A percentile compares a stretch with the other conserved stretches of the same genome.
Conservation (phyloP, 2,329 filamentous ascomycete species). For the Neoscytalidium dimidiatum region DNA sequence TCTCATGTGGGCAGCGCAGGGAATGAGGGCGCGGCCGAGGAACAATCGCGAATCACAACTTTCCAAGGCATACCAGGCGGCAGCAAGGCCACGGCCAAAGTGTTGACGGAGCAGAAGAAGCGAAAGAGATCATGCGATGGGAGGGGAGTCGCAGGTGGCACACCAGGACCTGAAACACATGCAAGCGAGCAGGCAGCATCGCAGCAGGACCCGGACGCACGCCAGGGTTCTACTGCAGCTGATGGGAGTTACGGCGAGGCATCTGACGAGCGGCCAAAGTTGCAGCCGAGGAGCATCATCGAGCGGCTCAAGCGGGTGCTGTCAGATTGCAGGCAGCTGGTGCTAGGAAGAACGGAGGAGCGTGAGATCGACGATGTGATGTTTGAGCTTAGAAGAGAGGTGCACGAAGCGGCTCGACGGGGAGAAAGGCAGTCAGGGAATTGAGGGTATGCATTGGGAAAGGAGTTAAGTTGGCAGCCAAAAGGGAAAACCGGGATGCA, state of each 20-base stretch:
- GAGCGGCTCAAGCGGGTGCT: slow-evolving; percentile 58
- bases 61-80: not conserved
- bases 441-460: slow-evolving; percentile 1
- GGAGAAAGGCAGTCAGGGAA: slow-evolving; percentile 20
- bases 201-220: not conserved
- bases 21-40: not conserved
- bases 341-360: slow-evolving; percentile 66
- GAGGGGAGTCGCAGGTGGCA: slow-evolving; percentile 1
- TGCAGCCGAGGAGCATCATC: slow-evolving; percentile 53
- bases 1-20: not conserved
- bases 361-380: slow-evolving; percentile 74
- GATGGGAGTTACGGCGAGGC: not conserved
- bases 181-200: not conserved
- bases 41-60: not conserved
- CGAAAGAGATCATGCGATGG: slow-evolving; percentile 7
- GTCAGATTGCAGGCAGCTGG: slow-evolving; percentile 58
- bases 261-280: not conserved
- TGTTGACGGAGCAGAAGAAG: not conserved
- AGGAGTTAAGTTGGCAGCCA: not conserved
- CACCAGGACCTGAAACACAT: slow-evolving; percentile 8
- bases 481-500: slow-evolving; percentile 10
- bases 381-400: slow-evolving; percentile 74
- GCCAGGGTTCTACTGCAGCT: slow-evolving; percentile 12
- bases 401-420: slow-evolving; percentile 69
- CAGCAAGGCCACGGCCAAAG: not conserved